phyloP scores from a whole-genome alignment of 495 filamentous ascomycete species.

The Xylaria cubensis region DNA sequence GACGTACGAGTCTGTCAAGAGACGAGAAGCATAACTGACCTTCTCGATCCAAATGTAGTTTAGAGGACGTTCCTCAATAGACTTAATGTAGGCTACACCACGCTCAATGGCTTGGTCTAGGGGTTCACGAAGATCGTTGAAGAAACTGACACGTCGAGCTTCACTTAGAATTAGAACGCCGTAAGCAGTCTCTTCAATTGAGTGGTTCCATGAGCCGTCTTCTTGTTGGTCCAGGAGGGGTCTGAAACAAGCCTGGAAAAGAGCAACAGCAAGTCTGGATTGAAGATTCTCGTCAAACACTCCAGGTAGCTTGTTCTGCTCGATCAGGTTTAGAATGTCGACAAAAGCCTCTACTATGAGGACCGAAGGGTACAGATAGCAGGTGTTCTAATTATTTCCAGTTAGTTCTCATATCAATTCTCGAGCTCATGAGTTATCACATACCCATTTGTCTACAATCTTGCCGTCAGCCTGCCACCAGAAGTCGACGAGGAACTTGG shows the following conservation, averaged over 20 bases:
- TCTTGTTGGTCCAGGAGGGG: conserved; percentile 34
- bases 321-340: conserved; percentile 32
- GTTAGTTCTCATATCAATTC: conserved; percentile 2
- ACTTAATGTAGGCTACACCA: conserved; percentile 30
- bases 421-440: not conserved
- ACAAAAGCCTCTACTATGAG: conserved; percentile 34
- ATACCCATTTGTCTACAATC: conserved; percentile 40
- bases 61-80: conserved; percentile 16
- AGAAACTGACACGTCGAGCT: conserved; percentile 23
- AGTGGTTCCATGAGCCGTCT: conserved; percentile 42
- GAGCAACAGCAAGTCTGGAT: conserved; percentile 26
- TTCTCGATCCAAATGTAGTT: conserved; percentile 54
- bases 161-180: conserved; percentile 33
- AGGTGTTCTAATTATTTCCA: conserved; percentile 29
- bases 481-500: conserved; percentile 36
- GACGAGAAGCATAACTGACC: conserved; percentile 44
- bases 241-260: conserved; percentile 32
- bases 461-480: conserved; percentile 34
- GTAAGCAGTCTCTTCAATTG: conserved; percentile 40
- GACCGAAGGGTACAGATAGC: conserved; percentile 32
- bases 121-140: conserved; percentile 26
- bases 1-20: conserved; percentile 45
- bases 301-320: conserved; percentile 28
- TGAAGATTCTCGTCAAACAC: conserved; percentile 26
- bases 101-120: conserved; percentile 29